Evolutionary conservation across 352 stramenopile genomes (phyloP), one percentile per base, ranked within the genome.

Genomic region (Pythium coloratum): DNA sequence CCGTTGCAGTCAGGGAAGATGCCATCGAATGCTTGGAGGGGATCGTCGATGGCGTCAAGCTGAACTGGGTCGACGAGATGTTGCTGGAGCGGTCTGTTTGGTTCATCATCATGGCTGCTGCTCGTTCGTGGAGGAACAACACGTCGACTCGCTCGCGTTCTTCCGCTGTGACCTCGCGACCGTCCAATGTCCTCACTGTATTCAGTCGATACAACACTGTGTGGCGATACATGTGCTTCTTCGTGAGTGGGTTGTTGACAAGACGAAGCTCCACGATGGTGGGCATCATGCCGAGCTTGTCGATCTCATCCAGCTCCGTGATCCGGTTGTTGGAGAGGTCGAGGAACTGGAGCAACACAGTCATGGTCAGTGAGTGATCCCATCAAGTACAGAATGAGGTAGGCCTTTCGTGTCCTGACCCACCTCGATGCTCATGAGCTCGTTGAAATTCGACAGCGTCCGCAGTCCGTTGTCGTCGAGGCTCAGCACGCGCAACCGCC

Each of bases 401-500:
- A 5, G 13, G 34, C 3, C 8, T 44, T 44, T 44, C 38, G 6
- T 13, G 2, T n/a, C 6, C 2, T 10, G 46, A 13, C 67, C 10
- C 71, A 92, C 84, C 81, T 95, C 86, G 6, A 96, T 69, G 57
- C 71, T 85, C 7, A 80, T 61, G 36, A 95, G 68, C 18, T 90
- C 81, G 38, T 77, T 79, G 38, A 97, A 82, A 36, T 90, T 82
- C 0, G 77, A 77, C 5, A 97, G 66, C 2, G 78, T 81, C 42
- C 90, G 86, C 6, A 97, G 66, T 3, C 75, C 81, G 66, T 97
- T 97, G 57, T 93, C 84, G 53, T 95, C 87, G 6, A 97, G 59
- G 24, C 78, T 87, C 12, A 97, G 64, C 7, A 81, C 59, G 6
- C 81, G 75, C 0, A 97, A 63, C 16, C 86, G 75, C 5, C 74